Conservation (phyloP, 805 yeast genomes). For the Clavispora asparagi region DNA sequence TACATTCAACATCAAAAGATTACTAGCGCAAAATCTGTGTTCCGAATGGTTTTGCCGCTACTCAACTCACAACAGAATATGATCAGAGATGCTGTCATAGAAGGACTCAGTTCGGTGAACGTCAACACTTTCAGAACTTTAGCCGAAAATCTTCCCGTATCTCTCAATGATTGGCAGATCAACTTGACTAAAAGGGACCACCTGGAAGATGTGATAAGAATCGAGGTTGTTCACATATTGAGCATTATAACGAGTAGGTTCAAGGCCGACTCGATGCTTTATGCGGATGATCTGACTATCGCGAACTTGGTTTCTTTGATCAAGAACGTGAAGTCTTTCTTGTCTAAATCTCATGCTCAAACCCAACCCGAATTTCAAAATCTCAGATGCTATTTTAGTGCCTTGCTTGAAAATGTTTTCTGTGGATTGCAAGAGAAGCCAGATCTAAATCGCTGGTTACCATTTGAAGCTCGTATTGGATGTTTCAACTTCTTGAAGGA, state of each 20-base stretch:
- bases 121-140: slow-evolving; percentile 82
- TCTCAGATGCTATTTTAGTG: slow-evolving; percentile 78
- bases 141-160: slow-evolving; percentile 66
- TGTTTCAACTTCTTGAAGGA: slow-evolving; percentile 80
- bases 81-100: slow-evolving; percentile 80
- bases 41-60: slow-evolving; percentile 81
- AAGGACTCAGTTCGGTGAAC: slow-evolving; percentile 85
- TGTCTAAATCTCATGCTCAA: slow-evolving; percentile 56
- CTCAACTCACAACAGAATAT: slow-evolving; percentile 62
- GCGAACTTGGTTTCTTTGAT: slow-evolving; percentile 57
- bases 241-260: slow-evolving; percentile 64
- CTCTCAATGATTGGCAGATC: slow-evolving; percentile 45
- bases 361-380: slow-evolving; percentile 66
- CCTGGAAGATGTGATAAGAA: slow-evolving; percentile 46
- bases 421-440: slow-evolving; percentile 43
- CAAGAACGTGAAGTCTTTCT: slow-evolving; percentile 55
- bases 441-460: slow-evolving; percentile 53
- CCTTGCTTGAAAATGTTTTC: slow-evolving; percentile 71
- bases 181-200: slow-evolving; percentile 26
- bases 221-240: slow-evolving; percentile 75
- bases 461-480: slow-evolving; percentile 78
- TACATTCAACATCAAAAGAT: slow-evolving; percentile 87
- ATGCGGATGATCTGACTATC: slow-evolving; percentile 65
- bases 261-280: slow-evolving; percentile 41
- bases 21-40: slow-evolving; percentile 86